Conservation (phyloP, 2,329 filamentous ascomycete genomes). For the Monosporascus sp. region DNA sequence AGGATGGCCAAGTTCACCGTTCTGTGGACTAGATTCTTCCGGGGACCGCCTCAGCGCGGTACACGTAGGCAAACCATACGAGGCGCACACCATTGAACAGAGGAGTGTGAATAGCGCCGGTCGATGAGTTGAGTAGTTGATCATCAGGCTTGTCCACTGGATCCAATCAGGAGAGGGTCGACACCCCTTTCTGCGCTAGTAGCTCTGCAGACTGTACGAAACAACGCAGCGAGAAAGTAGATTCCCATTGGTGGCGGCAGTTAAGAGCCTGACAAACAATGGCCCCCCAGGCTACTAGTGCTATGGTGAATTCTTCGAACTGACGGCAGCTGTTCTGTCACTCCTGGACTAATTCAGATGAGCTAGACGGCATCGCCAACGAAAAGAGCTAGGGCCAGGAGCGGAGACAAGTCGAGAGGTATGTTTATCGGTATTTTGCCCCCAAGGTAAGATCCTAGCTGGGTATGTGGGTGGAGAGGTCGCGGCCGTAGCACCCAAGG, state of each 20-base stretch:
- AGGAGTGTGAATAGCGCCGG: conserved; percentile 13
- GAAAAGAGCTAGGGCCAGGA: background rate
- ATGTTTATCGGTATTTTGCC: background rate
- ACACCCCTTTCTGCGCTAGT: conserved; percentile 18
- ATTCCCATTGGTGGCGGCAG: conserved; percentile 11
- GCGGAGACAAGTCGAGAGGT: background rate
- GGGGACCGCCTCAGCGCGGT: background rate
- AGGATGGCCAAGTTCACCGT: background rate
- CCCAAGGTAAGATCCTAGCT: conserved; percentile 7
- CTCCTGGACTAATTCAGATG: background rate
- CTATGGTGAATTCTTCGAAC: background rate
- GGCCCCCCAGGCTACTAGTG: background rate
- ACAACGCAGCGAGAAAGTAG: background rate
- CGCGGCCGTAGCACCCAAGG: conserved; percentile 21
- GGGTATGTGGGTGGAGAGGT: conserved; percentile 16
- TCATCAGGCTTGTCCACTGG: conserved; percentile 22
- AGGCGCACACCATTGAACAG: conserved; percentile 8
- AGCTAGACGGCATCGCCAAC: background rate
- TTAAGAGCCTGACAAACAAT: background rate
- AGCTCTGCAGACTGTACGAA: conserved; percentile 5
- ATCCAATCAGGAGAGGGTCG: conserved; percentile 24
- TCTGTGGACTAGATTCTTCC: background rate
- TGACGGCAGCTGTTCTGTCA: background rate
- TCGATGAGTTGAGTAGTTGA: conserved; percentile 15
- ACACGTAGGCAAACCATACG: background rate